These are phyloP conservation scores for Cystobasidium onofrii DNA, from an alignment of 768 basidiomycete genomes.

Conservation along the genomic window DNA sequence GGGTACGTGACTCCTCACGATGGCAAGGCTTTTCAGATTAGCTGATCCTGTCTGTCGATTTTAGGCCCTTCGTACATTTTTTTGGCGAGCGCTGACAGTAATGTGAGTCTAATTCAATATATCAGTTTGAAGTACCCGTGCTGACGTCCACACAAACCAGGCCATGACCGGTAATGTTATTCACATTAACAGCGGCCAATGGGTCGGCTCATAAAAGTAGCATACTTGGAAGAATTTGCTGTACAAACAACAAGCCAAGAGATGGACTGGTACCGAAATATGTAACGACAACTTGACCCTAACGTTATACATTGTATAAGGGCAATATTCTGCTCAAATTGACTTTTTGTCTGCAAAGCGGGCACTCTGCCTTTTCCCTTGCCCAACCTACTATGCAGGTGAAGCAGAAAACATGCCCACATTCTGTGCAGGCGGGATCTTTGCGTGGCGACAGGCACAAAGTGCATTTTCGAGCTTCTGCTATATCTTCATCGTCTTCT, in stretches of 20 bases:
- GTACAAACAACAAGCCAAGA: background rate
- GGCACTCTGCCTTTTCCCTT: conserved; percentile 38
- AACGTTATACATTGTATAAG: background rate
- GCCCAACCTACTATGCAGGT: conserved; percentile 43
- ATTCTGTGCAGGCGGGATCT: conserved; percentile 41
- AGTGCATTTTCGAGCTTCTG: conserved; percentile 38
- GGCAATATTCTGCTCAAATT: background rate
- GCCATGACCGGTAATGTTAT: conserved; percentile 10
- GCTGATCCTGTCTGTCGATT: background rate
- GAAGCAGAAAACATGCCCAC: conserved; percentile 43
- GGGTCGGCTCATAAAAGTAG: conserved; percentile 15
- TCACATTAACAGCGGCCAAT: conserved; percentile 22
- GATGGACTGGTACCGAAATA: background rate
- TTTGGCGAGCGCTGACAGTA: conserved; percentile 25
- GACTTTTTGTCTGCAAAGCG: background rate
- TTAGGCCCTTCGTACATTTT: conserved; percentile 24
- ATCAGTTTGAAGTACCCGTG: background rate
- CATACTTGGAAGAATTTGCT: background rate
- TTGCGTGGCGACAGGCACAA: conserved; percentile 40
- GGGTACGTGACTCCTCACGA: background rate
- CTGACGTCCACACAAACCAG: background rate
- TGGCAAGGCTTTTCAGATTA: background rate
- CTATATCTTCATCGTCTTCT: conserved; percentile 1
- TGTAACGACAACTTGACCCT: background rate
- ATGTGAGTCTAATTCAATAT: background rate